Evolutionary conservation across 768 basidiomycete genomes (phyloP), one percentile per base, ranked within the genome.

Genomic region (Mycena venus): DNA sequence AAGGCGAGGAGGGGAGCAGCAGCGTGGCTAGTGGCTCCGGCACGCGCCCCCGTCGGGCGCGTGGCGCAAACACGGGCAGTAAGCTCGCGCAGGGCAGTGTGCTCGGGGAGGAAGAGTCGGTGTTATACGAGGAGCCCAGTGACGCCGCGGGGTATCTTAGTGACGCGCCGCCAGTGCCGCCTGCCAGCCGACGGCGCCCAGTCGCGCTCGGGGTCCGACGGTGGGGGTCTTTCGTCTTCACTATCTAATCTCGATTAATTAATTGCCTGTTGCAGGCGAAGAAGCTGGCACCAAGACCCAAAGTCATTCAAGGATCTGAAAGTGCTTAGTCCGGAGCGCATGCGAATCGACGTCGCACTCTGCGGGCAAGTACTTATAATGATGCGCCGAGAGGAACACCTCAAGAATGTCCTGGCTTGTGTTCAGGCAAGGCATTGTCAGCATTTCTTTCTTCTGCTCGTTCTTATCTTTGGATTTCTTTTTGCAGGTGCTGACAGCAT

Each of bases 331-430:
- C 73, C 87, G 9, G 92, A 95, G 67, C 86, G 89, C 77, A 94
- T 96, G 93, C 89, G 88, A 61, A 90, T 94, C 49, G 95, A 96
- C 77, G 95, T 95, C 42, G 94, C 93, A 77, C 86, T 96, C 19
- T 92, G 92, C 78, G 93, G 93, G 5, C 92, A 95, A 79, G 80
- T 94, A 58, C 85, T 96, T 25, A 88, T 93, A 75, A 90, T 95
- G 90, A 85, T 84, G 38, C 85, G 94, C 51, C 87, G 94, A 77
- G 91, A 92, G 79, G 85, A 86, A 70, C 94, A 95, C 80, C 84
- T 96, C 40, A 85, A 84, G 66, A 92, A 93, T 78, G 90, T 94
- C 34, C 79, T 92, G 15, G 84, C 87, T 21, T 91, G 90, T 77
- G 85, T 94, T 38, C 85, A 90, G 79, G 93, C 89, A 78, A 29